Evolutionary conservation across 345 rosid genomes (phyloP), one percentile per base, ranked within the genome.

Genomic region (Populus davidiana): DNA sequence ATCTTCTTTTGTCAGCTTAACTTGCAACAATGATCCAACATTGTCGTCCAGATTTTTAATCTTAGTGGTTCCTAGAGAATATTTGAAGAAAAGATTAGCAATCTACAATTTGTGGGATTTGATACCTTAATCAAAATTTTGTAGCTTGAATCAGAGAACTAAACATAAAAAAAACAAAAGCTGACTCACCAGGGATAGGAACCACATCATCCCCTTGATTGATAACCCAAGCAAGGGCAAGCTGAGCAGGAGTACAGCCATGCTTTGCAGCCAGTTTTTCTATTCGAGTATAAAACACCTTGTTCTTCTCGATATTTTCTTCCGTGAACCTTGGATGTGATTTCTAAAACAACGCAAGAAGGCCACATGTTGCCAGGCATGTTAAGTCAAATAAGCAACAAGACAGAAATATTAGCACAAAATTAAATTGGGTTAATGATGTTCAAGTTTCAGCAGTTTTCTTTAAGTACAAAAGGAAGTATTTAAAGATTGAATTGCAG

Each of bases 111-210:
- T 2, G 25, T 35, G 31, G 7, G 31, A 50, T 27, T 31, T 52
- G 25, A 17, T 71, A 49, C 63, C 31, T 33, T 14, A 3, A 1
- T 52, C 35, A 23, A 49, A 13, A 1, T 59, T 67, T 10, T 33
- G 23, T 1, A 13, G 47, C 43, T 67, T 66, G 18, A 8, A 56
- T 69, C 8, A 8, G 35, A 75, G 41, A 18, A 5, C 6, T 63
- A 69, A 27, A 1, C 18, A 62, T 16, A 2, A 2, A 29, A 29
- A 2, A 20, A 65, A 14, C 21, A 70, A 35, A 70, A 44, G 35
- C 61, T 8, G 23, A 70, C 82, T 77, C 71, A 85, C 89, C 88
- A 14, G 91, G 89, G 79, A 85, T 85, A 2, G 87, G 88, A 3
- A 69, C 74, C 5, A 83, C 80, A 71, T 82, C 83, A 7, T 81